These are phyloP conservation scores for Solanum chmielewskii DNA, from an alignment of 257 asterid species.

Conservation along the genomic window DNA sequence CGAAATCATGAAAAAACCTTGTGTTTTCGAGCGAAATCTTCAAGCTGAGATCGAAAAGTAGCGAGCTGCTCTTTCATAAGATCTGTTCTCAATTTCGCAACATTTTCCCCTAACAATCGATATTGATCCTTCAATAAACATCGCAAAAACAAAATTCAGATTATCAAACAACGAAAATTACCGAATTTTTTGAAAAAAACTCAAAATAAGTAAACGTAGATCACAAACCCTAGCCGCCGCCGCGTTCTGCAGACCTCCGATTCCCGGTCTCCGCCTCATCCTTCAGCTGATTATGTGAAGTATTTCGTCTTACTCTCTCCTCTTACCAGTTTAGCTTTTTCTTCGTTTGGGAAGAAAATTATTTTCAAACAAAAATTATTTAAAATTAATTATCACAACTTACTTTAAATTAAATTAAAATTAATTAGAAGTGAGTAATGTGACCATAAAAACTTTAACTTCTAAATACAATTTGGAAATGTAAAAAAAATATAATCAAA, in stretches of 20 bases:
- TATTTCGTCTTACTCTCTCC: not conserved
- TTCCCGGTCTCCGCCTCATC: conserved; percentile 94
- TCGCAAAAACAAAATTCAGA: not conserved
- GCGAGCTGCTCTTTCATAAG: conserved; percentile 91
- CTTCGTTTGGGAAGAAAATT: not conserved
- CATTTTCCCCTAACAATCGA: conserved; percentile 86
- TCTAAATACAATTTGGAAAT: too few species aligned
- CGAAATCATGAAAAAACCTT: conserved; percentile 33
- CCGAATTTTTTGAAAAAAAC: not conserved
- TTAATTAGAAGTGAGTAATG: too few species aligned
- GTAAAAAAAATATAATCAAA: not conserved
- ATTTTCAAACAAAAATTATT: too few species aligned
- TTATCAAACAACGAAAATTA: not conserved
- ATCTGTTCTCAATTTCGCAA: conserved; percentile 89
- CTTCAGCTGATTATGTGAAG: not conserved
- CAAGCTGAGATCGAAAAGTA: conserved; percentile 91
- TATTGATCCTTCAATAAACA: conserved; percentile 55
- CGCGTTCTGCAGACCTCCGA: conserved; percentile 89
- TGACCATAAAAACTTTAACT: too few species aligned
- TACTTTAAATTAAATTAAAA: too few species aligned
- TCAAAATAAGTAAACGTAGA: not conserved
- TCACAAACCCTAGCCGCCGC: conserved; percentile 86
- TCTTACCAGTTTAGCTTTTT: not conserved
- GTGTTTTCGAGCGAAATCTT: conserved; percentile 92
- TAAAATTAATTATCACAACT: too few species aligned